A percentile compares a stretch with the other conserved stretches of the same genome.
Evolutionary conservation across 176 grass and related monocot species (phyloP).

Genomic region (Sorghum bicolor): Sorghum_bicolor_NCBIv3 NC_012877.2:33533501-33534000

Average conservation of each 20-base stretch:
- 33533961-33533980: conserved; percentile 6
- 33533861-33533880: conserved; percentile 95
- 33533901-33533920: conserved; percentile 84
- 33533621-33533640: conserved; percentile 65
- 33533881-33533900: conserved; percentile 99
- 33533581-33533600: conserved; percentile 83
- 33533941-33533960: conserved; percentile 1
- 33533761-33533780: conserved; percentile 53
- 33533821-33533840: conserved; percentile 69
- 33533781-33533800: conserved; percentile 70
- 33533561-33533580: conserved; percentile 79
- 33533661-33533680: conserved; percentile 84
- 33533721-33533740: conserved; percentile 70
- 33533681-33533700: conserved; percentile 57
- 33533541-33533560: conserved; percentile 34
- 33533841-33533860: conserved; percentile 79
- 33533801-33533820: conserved; percentile 72
- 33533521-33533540: not conserved
- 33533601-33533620: conserved; percentile 70
- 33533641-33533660: conserved; percentile 83
- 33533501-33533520: not conserved
- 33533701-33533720: conserved; percentile 59
- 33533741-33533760: conserved; percentile 50
- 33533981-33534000: conserved; percentile 22
- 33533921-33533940: conserved; percentile 63